Evolutionary conservation across 441 rosid species (phyloP), one percentile per base, ranked within the genome.

Genomic region (Isatis lusitanica): DNA sequence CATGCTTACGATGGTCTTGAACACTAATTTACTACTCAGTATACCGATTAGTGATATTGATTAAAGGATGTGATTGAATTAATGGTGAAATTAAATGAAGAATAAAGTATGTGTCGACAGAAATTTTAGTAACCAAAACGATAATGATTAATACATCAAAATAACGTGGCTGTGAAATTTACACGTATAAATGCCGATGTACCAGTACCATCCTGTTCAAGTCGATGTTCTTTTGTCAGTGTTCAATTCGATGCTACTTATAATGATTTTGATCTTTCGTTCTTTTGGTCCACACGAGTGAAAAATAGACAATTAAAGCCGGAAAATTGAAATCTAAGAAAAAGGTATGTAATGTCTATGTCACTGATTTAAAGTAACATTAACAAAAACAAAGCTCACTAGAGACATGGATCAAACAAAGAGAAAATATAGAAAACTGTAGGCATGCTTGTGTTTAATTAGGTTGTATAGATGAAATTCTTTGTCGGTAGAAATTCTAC

Each of bases 211-310:
- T 76, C 50, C 6, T 68, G 69, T 68, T 74, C 51, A 61, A 21
- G 11, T 68, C 28, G 58, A 63, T 63, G 52, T 75, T 55, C 42
- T 60, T 75, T 61, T 75, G 74, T 75, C 74, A 52, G 40, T 53
- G 42, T 62, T 65, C 50, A 15, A 57, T 64, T 65, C 26, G 76
- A 47, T 71, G 67, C 58, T 64, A 26, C 12, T 59, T 40, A 28
- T 60, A 61, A 51, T 77, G 80, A 65, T 77, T 57, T 65, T 77
- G 76, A 65, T 77, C 56, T 77, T 71, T 76, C 11, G 4, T 21
- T 13, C n/a, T 48, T 63, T 31, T 76, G 77, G 80, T 77, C 80
- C 80, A 77, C 80, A 77, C 73, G 64, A 71, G 76, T 4, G 59
- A 52, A 66, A 21, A 71, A 39, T 66, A 28, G 58, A 77, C 15